phyloP scores from a whole-genome alignment of 129 eudicot genomes.

The Flaveria sonorensis region DNA sequence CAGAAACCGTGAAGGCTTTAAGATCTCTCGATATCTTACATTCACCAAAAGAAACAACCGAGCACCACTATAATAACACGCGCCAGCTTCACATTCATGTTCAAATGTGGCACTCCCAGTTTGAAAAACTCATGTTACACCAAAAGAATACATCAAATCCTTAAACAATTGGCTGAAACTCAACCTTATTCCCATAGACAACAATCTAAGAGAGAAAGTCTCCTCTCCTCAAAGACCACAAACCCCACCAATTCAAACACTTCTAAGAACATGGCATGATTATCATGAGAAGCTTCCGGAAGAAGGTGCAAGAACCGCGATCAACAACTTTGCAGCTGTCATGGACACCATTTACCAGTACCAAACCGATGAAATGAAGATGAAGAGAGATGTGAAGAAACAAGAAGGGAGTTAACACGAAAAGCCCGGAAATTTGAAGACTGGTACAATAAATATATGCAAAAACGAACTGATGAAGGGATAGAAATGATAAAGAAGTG shows the following conservation, averaged over 20 bases:
- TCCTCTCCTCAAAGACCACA: slow-evolving; percentile 80
- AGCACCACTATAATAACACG: slow-evolving; percentile 74
- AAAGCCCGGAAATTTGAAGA: slow-evolving; percentile 64
- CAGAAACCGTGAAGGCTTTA: slow-evolving; percentile 53
- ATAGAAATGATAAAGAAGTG: slow-evolving; percentile 62
- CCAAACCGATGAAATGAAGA: slow-evolving; percentile 76
- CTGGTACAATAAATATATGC: slow-evolving; percentile 71
- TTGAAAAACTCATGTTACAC: slow-evolving; percentile 65
- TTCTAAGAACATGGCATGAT: slow-evolving; percentile 76
- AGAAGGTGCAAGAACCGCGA: slow-evolving; percentile 77
- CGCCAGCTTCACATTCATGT: slow-evolving; percentile 65
- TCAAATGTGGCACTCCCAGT: slow-evolving; percentile 72
- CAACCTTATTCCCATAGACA: slow-evolving; percentile 89
- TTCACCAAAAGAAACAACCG: slow-evolving; percentile 70
- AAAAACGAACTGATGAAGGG: slow-evolving; percentile 57
- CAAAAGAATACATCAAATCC: slow-evolving; percentile 67
- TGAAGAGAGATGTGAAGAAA: slow-evolving; percentile 67
- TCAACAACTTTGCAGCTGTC: slow-evolving; percentile 71
- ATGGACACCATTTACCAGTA: slow-evolving; percentile 66
- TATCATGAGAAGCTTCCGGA: slow-evolving; percentile 89
- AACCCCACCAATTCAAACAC: slow-evolving; percentile 68
- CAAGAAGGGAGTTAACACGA: slow-evolving; percentile 59
- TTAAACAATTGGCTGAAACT: slow-evolving; percentile 75
- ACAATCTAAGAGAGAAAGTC: slow-evolving; percentile 79
- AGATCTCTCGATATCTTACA: slow-evolving; percentile 57